Base-by-base conservation (phyloP, 23 red algal genomes). In the Chondrus crispus region DNA sequence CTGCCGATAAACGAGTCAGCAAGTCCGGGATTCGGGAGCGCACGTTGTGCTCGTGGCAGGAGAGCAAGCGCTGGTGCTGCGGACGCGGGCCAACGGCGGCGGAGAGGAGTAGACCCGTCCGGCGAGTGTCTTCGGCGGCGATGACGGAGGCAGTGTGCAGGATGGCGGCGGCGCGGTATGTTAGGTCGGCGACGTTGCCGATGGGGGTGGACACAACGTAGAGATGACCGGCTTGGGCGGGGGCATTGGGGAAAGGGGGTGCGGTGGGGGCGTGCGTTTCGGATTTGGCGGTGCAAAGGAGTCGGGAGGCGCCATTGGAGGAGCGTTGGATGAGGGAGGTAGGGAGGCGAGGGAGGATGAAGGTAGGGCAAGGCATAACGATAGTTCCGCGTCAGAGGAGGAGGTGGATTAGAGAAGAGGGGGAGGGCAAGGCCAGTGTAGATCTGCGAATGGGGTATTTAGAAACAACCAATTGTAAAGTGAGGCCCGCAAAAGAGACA, bases 111-210 rank as follows among this genome's bases (percentile, higher is more conserved):
- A 45, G 69, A 11, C 77, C 43, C 9, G 96, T 94, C 14, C 46
- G 74, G 7, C 96, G 93, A 38, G 96, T 98, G 75, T 98, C 96
- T 62, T 98, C 96, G 3, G 96, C 96, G 18, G 96, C 96, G 10
- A 98, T 75, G 43, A 94, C 63, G 46, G 73, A 43, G 29, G 85
- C 87, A 1, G 77, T 84, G 20, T 73, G 62, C 1, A 98, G 93
- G 16, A 95, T 77, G 40, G 88, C 74, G 36, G 93, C 29, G 48
- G 93, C 93, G 54, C 96, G 92, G 4, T 79, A 68, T 0, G 92
- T 93, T 24, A 95, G 51, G 73, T 98, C 96, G 24, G 37, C 70
- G 14, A 90, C 11, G 55, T 98, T 85, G 51, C 96, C 96, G 39
- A 98, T 98, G 3, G 96, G 96, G 0, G 96, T 98, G 7, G 96